Percentiles rank a stretch among this genome's conserved stretches.
Evolutionary conservation across 192 early-diverging fungal genomes (phyloP).

Genomic region (Helicostylum pulchrum): DNA sequence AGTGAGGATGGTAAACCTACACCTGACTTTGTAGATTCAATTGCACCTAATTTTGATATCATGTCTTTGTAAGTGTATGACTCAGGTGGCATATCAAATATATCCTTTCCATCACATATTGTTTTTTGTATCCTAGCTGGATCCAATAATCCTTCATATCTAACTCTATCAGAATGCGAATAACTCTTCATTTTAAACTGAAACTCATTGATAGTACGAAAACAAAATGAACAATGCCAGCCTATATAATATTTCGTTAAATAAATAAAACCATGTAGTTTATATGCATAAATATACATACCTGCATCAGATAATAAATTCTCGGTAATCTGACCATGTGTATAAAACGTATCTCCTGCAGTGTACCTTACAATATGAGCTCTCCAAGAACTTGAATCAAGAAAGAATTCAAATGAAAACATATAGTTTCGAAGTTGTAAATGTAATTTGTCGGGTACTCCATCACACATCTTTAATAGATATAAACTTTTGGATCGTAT

Average conservation of each 20-base stretch:
- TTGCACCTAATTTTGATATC: constrained; percentile 39
- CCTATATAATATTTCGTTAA: constrained; percentile 12
- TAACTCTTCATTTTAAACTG: constrained; percentile 63
- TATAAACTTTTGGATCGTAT: constrained; percentile 40
- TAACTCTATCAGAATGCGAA: constrained; percentile 55
- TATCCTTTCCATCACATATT: constrained; percentile 60
- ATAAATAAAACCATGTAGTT: background rate
- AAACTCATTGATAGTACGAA: constrained; percentile 50
- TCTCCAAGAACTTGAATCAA: constrained; percentile 46
- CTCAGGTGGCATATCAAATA: constrained; percentile 67
- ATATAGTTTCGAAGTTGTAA: constrained; percentile 51
- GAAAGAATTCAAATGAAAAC: constrained; percentile 61
- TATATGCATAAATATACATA: constrained; percentile 21
- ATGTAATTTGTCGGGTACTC: constrained; percentile 46
- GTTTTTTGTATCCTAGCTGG: constrained; percentile 41
- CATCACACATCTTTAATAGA: constrained; percentile 43
- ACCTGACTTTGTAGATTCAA: constrained; percentile 37
- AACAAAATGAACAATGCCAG: constrained; percentile 69
- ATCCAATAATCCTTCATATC: constrained; percentile 30
- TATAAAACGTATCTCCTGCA: constrained; percentile 20
- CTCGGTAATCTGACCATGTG: constrained; percentile 36
- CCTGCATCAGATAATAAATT: constrained; percentile 54
- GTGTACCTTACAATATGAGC: constrained; percentile 41
- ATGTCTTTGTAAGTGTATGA: constrained; percentile 54
- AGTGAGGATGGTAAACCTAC: constrained; percentile 43